Evolutionary conservation across 805 yeast species (phyloP).

Genomic region (Spathaspora girioi): DNA sequence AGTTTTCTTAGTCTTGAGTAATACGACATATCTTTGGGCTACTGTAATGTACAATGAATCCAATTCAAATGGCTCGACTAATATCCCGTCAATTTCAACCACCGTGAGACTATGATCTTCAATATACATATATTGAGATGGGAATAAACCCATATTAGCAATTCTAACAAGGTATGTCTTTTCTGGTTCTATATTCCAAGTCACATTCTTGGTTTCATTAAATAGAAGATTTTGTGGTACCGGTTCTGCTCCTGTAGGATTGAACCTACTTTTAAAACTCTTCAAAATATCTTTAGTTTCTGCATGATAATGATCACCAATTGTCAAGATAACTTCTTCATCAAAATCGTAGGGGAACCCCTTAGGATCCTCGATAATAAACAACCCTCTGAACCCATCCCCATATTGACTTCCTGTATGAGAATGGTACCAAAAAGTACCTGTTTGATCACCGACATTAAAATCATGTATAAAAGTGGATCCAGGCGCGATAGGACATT

Average conservation of each 20-base stretch:
- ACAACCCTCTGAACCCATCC: constrained; percentile 71
- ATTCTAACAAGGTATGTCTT: constrained; percentile 80
- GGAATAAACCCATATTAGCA: constrained; percentile 86
- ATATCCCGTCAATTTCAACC: constrained; percentile 89
- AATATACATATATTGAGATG: constrained; percentile 82
- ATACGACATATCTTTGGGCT: constrained; percentile 87
- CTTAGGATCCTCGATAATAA: constrained; percentile 50
- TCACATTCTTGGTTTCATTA: constrained; percentile 74
- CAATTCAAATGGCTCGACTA: constrained; percentile 72
- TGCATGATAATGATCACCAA: constrained; percentile 89
- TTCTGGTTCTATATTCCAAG: constrained; percentile 80
- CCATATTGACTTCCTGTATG: constrained; percentile 75
- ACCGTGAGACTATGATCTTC: constrained; percentile 86
- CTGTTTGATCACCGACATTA: constrained; percentile 31
- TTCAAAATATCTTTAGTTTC: constrained; percentile 48
- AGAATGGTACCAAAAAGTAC: constrained; percentile 69
- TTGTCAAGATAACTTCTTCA: constrained; percentile 65
- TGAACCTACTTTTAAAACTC: constrained; percentile 62
- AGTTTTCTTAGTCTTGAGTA: constrained; percentile 67
- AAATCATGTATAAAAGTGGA: constrained; percentile 36
- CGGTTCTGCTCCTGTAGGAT: constrained; percentile 99
- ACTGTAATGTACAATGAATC: constrained; percentile 73
- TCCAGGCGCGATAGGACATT: constrained; percentile 44
- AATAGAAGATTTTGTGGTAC: constrained; percentile 78
- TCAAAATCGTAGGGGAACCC: constrained; percentile 57